Conservation (phyloP, 108 stramenopile genomes). For the Conticribra weissflogii region DNA sequence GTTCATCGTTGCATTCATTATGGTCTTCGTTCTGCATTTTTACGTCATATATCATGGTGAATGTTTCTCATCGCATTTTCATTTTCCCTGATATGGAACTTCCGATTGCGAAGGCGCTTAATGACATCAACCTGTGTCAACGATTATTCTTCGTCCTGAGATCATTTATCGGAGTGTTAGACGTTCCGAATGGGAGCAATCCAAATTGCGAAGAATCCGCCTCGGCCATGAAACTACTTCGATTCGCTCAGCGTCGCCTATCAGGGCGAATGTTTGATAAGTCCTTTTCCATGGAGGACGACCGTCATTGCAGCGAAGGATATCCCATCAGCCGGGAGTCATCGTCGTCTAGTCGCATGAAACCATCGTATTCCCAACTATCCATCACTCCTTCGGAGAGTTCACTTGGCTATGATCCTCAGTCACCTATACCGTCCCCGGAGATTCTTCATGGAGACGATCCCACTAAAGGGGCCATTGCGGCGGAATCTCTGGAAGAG, state of each 20-base stretch:
- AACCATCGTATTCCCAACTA: conserved; percentile 16
- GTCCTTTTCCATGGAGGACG: conserved; percentile 13
- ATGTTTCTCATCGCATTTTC: no score
- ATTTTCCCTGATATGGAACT: conserved; percentile 4
- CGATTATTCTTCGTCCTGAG: conserved; percentile 56
- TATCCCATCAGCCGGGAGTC: conserved; percentile 44
- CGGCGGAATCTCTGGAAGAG: conserved; percentile 1
- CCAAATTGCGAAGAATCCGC: conserved; percentile 1
- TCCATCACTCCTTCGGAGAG: conserved; percentile 32
- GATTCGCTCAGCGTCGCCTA: conserved; percentile 43
- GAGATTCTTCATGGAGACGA: background rate
- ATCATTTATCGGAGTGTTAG: conserved; percentile 51
- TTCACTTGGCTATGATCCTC: conserved; percentile 7
- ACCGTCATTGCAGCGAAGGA: conserved; percentile 28
- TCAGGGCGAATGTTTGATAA: conserved; percentile 45
- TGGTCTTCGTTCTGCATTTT: no score
- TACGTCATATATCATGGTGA: no score
- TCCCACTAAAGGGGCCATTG: background rate
- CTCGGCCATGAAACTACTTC: conserved; percentile 23
- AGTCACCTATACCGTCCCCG: background rate
- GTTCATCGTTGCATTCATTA: conserved; percentile 3
- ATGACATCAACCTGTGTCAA: conserved; percentile 56
- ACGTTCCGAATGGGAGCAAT: conserved; percentile 16
- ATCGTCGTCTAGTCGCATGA: conserved; percentile 23
- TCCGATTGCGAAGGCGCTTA: conserved; percentile 24